Evolutionary conservation across 2,329 filamentous ascomycete genomes (phyloP).

Genomic region (Exophiala aquamarina): DNA sequence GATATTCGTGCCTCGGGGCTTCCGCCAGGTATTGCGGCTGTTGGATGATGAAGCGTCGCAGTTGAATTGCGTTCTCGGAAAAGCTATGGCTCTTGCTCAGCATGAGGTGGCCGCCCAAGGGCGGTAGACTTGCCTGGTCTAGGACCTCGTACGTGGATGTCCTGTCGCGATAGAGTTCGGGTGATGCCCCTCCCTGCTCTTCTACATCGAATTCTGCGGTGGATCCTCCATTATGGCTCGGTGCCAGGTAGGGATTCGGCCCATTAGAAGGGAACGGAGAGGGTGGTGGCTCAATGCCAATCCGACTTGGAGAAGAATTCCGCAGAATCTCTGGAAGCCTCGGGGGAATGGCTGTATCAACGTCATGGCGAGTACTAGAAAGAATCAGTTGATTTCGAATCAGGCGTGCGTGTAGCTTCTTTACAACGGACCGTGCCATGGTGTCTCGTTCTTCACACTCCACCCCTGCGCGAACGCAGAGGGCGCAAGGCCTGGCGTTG

Average conservation of each 20-base stretch:
- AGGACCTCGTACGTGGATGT: constrained; percentile 20
- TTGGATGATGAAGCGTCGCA: constrained; percentile 7
- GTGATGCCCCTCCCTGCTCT: constrained; percentile 5
- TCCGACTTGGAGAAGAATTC: too few species aligned
- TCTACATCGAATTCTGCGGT: too few species aligned
- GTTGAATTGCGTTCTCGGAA: constrained; percentile 18
- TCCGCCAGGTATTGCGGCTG: constrained; percentile 18
- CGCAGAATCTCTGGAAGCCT: not conserved
- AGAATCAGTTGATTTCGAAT: too few species aligned
- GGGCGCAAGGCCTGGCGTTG: constrained; percentile 15
- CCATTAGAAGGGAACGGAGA: not conserved
- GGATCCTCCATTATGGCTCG: too few species aligned
- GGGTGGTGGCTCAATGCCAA: not conserved
- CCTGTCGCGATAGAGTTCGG: constrained; percentile 15
- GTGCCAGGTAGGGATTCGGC: not conserved
- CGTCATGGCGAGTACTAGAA: too few species aligned
- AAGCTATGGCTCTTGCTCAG: not conserved
- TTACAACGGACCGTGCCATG: not conserved
- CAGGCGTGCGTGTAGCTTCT: too few species aligned
- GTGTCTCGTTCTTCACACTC: constrained; percentile 18
- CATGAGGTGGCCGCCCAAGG: not conserved
- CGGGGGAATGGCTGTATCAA: not conserved
- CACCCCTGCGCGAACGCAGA: constrained; percentile 16
- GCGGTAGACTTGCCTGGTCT: constrained; percentile 19
- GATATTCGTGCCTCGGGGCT: constrained; percentile 15